Conservation (phyloP, 257 asterid species). For the Solanum corneliomulleri region DNA sequence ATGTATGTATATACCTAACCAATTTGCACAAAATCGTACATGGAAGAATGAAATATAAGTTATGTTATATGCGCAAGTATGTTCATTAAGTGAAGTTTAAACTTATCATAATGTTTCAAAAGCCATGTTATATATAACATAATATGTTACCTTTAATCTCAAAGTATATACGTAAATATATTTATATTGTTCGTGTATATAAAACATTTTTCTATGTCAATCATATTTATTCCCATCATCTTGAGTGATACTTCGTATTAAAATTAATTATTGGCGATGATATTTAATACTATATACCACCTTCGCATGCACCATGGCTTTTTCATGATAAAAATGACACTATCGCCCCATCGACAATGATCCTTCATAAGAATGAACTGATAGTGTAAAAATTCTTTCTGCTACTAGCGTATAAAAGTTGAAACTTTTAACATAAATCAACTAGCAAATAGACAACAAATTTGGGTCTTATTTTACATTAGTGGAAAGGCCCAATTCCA, state of each 20-base stretch:
- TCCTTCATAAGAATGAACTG: background rate
- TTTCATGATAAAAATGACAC: background rate
- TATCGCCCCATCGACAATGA: background rate
- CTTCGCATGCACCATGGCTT: background rate
- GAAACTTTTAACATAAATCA: background rate
- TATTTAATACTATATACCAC: background rate
- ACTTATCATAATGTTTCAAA: background rate
- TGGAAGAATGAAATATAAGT: background rate
- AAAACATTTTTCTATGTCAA: background rate
- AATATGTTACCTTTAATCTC: background rate
- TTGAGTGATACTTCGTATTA: background rate
- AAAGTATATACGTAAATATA: background rate
- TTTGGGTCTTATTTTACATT: background rate
- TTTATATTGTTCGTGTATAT: background rate
- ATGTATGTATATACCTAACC: background rate
- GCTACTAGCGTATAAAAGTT: background rate
- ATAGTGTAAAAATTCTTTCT: background rate
- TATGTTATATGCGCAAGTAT: background rate
- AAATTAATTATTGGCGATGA: background rate
- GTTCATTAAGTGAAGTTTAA: background rate
- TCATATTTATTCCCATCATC: background rate
- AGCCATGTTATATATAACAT: background rate
- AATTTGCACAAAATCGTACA: background rate
- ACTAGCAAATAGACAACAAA: background rate
- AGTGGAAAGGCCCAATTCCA: background rate